These are phyloP conservation scores for Leptographium radiaticola DNA, from an alignment of 2,329 filamentous ascomycete genomes.

Conservation along the genomic window DNA sequence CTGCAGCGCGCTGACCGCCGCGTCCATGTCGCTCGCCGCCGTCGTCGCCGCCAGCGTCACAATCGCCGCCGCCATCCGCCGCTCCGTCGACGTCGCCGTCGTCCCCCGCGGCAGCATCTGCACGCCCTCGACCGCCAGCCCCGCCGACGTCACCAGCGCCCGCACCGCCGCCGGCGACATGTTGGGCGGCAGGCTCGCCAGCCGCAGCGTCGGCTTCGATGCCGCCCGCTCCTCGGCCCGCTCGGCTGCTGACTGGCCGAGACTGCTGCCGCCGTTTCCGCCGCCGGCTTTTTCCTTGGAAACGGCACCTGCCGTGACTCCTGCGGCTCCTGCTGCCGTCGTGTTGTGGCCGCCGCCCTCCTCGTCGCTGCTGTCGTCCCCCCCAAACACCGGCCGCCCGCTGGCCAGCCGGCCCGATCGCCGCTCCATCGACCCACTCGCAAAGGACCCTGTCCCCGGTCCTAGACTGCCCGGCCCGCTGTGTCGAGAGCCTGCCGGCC, in stretches of 20 bases:
- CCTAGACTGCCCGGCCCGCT: constrained; percentile 52
- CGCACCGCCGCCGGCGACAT: constrained; percentile 48
- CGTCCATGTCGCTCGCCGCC: constrained; percentile 70
- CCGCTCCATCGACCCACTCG: background rate
- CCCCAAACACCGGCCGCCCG: constrained; percentile 26
- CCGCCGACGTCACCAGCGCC: constrained; percentile 39
- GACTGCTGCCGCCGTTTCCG: background rate
- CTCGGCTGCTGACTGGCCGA: constrained; percentile 19
- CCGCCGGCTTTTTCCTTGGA: background rate
- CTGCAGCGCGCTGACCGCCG: constrained; percentile 62
- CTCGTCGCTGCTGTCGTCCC: constrained; percentile 40
- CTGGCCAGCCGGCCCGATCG: too few species aligned
- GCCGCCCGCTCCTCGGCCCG: constrained; percentile 44
- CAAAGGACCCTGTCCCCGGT: constrained; percentile 28
- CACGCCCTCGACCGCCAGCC: constrained; percentile 57
- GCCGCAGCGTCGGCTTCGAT: constrained; percentile 48
- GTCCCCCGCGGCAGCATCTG: constrained; percentile 49
- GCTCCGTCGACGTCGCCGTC: constrained; percentile 42
- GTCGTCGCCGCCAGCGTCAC: constrained; percentile 72
- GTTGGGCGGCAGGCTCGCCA: constrained; percentile 47
- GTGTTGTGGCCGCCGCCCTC: constrained; percentile 29
- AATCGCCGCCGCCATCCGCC: constrained; percentile 64
- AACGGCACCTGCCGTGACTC: background rate
- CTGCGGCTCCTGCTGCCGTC: constrained; percentile 13
- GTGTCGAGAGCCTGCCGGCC: constrained; percentile 28